Conservation (phyloP, 192 early-diverging fungal genomes). For the Backusella psychrophila region DNA sequence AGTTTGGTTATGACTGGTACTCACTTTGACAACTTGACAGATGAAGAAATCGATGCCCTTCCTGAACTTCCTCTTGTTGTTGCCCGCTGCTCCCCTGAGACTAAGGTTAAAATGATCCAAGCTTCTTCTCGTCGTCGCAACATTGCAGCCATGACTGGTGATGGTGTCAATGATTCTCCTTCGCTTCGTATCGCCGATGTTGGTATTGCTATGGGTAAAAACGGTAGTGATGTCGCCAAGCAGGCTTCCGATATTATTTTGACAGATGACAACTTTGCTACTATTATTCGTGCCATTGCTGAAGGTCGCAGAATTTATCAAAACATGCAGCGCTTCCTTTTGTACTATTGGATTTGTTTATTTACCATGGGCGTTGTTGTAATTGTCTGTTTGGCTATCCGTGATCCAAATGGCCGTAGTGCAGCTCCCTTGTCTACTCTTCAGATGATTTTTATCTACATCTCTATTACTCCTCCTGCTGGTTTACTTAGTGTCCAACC, state of each 20-base stretch:
- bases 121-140: constrained; percentile 78
- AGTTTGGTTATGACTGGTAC: constrained; percentile 79
- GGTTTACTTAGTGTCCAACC: constrained; percentile 69
- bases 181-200: constrained; percentile 42
- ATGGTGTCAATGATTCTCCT: constrained; percentile 67
- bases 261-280: constrained; percentile 81
- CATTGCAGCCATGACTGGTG: constrained; percentile 90
- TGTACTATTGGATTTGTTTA: constrained; percentile 44
- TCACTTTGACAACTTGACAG: constrained; percentile 83
- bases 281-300: constrained; percentile 73
- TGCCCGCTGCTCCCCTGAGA: constrained; percentile 89
- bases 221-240: constrained; percentile 93
- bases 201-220: constrained; percentile 74
- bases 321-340: constrained; percentile 77
- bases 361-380: constrained; percentile 65
- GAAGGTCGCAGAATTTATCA: constrained; percentile 80
- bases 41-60: constrained; percentile 77
- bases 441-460: constrained; percentile 76
- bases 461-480: constrained; percentile 74
- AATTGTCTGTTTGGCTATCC: constrained; percentile 64
- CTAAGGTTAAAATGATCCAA: constrained; percentile 96
- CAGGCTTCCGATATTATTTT: constrained; percentile 89
- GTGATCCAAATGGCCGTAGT: constrained; percentile 51
- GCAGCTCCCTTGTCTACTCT: constrained; percentile 75
- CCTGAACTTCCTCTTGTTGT: constrained; percentile 84